phyloP scores from a whole-genome alignment of 2,329 filamentous ascomycete species.

The Atkinsonella texensis region DNA sequence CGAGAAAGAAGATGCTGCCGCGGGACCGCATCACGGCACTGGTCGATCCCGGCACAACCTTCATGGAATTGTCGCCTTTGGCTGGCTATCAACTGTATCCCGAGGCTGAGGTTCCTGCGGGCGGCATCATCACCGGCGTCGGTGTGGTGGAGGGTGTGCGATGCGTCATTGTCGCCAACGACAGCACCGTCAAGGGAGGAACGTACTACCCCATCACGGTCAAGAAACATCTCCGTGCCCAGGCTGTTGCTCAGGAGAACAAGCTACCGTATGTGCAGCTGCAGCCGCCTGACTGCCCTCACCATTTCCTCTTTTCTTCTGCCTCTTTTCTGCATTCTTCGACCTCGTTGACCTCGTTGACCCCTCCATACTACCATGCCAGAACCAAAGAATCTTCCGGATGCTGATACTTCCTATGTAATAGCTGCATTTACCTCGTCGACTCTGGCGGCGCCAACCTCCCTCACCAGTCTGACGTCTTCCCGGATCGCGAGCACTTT shows the following conservation, averaged over 20 bases:
- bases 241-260: slow-evolving; percentile 84
- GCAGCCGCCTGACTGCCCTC: neutral
- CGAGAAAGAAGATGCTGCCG: slow-evolving; percentile 86
- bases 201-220: slow-evolving; percentile 97
- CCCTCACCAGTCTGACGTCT: slow-evolving; percentile 89
- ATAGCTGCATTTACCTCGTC: slow-evolving; percentile 81
- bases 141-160: slow-evolving; percentile 82
- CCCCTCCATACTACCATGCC: neutral
- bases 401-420: neutral
- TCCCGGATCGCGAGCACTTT: slow-evolving; percentile 90
- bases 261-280: slow-evolving; percentile 43
- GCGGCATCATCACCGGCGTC: slow-evolving; percentile 85
- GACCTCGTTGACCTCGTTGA: no score
- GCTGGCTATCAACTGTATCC: slow-evolving; percentile 79
- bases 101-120: slow-evolving; percentile 77
- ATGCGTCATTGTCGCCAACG: slow-evolving; percentile 90
- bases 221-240: slow-evolving; percentile 91
- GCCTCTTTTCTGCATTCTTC: neutral
- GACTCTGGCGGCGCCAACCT: slow-evolving; percentile 94
- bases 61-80: slow-evolving; percentile 87
- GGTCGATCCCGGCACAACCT: slow-evolving; percentile 79
- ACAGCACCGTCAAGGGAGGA: slow-evolving; percentile 93
- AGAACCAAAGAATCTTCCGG: neutral
- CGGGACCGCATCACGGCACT: slow-evolving; percentile 79
- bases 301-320: neutral